Conservation (phyloP, 306 rosid genomes). For the Trifolium fragiferum region DNA sequence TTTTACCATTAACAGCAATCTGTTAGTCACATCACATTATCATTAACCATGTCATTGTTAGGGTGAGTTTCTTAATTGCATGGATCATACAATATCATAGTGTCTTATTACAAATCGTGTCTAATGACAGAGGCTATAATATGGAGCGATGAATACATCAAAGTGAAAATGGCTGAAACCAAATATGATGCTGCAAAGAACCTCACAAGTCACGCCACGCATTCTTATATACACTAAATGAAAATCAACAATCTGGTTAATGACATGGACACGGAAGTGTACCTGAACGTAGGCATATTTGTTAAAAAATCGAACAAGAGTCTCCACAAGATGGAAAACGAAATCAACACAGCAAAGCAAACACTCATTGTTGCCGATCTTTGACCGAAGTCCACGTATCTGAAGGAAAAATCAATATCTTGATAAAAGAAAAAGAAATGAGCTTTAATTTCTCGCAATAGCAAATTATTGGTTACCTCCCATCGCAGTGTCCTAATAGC, state of each 20-base stretch:
- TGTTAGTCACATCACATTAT: constrained; percentile 45
- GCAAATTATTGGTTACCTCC: constrained; percentile 63
- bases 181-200: not conserved
- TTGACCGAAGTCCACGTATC: constrained; percentile 96
- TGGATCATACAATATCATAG: not conserved
- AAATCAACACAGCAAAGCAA: constrained; percentile 97
- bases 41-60: constrained; percentile 22
- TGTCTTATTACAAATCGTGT: not conserved
- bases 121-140: not conserved
- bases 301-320: constrained; percentile 97
- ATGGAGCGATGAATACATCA: not conserved
- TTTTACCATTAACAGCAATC: constrained; percentile 95
- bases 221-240: constrained; percentile 4
- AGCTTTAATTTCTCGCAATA: constrained; percentile 5
- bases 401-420: constrained; percentile 45
- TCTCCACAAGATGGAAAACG: constrained; percentile 96
- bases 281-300: constrained; percentile 99
- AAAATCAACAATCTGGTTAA: constrained; percentile 12
- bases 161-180: not conserved
- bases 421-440: constrained; percentile 7
- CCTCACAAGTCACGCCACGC: not conserved
- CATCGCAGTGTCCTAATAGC: constrained; percentile 91
- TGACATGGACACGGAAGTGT: constrained; percentile 24
- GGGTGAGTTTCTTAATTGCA: not conserved
- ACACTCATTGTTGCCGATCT: constrained; percentile 96